Evolutionary conservation across 495 filamentous ascomycete species (phyloP), one percentile per base, ranked within the genome.

Genomic region (Neurospora sp.): DNA sequence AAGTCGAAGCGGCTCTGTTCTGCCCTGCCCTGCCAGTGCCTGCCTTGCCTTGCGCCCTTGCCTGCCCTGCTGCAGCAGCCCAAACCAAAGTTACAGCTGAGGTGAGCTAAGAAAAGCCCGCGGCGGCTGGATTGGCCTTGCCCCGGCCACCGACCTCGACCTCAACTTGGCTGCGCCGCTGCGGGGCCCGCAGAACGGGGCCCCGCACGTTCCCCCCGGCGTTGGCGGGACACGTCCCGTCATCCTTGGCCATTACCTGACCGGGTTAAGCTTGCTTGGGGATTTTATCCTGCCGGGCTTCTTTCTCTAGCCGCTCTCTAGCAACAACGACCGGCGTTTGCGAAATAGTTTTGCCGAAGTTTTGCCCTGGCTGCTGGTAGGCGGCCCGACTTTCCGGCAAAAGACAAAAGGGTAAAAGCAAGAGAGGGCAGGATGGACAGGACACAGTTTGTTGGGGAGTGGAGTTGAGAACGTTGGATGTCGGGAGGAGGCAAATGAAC

Each of bases 301-400:
- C 46, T 54, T 20, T 54, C 41, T 44, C 14, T 20, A 4, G 10
- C 11, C 20, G 10, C 46, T n/a, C 18, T n/a, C 18, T 14, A 54
- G 11, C 20, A 54, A 54, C 11, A 54, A 54, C 46, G 46, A 27
- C 20, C 20, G 46, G 46, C 23, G 54, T 6, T 18, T 35, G 14
- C 23, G 14, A 62, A 35, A 62, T 16, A 62, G 54, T 62, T 62
- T 62, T 71, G 70, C 70, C 70, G 70, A 71, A 44, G 70, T 48
- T 71, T 48, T 31, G 54, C 54, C 54, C 23, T 62, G 54, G 27
- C 3, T 62, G 54, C 12, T 62, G 54, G 54, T 62, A 62, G 16
- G 27, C 54, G 54, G 54, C 54, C 54, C 27, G 54, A 18, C 54
- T 35, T 35, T 62, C 54, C 54, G 54, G 27, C 7, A 8, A 62